Conservation (phyloP, 2,329 filamentous ascomycete species). For the Basipetospora chlamydospora region DNA sequence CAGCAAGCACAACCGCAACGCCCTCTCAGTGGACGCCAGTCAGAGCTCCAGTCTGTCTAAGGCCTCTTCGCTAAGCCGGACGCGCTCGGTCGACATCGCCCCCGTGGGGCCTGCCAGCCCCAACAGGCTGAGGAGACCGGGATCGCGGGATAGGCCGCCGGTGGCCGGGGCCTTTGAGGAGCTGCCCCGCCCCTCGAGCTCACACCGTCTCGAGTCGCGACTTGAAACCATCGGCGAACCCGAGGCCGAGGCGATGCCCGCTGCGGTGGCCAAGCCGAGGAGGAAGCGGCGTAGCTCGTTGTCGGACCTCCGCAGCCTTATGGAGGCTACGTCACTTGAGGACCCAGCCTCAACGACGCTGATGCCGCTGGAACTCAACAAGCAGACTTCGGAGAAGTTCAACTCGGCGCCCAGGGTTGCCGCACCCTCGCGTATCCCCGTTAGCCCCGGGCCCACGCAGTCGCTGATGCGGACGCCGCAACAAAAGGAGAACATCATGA, state of each 20-base stretch:
- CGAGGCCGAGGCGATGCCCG: conserved; percentile 23
- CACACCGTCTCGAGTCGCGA: conserved; percentile 38
- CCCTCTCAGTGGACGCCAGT: conserved; percentile 29
- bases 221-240: conserved; percentile 48
- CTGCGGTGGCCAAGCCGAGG: conserved; percentile 28
- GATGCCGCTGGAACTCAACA: conserved; percentile 36
- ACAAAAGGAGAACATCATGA: conserved; percentile 33
- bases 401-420: conserved; percentile 34
- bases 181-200: conserved; percentile 38
- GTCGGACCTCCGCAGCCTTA: conserved; percentile 64
- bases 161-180: conserved; percentile 50
- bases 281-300: conserved; percentile 84
- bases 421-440: conserved; percentile 35
- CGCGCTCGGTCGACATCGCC: conserved; percentile 65
- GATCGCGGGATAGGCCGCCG: conserved; percentile 44
- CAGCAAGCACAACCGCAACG: conserved; percentile 60
- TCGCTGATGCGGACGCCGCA: conserved; percentile 20
- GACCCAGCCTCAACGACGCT: conserved; percentile 22
- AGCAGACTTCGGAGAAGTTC: conserved; percentile 40
- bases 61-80: conserved; percentile 49
- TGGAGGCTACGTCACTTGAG: conserved; percentile 42
- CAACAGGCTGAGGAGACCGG: conserved; percentile 27
- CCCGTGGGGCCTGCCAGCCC: conserved; percentile 16
- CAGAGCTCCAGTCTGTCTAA: conserved; percentile 53
- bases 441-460: conserved; percentile 23